phyloP scores from a whole-genome alignment of 768 basidiomycete genomes.

The Auriculariales sp. region DNA sequence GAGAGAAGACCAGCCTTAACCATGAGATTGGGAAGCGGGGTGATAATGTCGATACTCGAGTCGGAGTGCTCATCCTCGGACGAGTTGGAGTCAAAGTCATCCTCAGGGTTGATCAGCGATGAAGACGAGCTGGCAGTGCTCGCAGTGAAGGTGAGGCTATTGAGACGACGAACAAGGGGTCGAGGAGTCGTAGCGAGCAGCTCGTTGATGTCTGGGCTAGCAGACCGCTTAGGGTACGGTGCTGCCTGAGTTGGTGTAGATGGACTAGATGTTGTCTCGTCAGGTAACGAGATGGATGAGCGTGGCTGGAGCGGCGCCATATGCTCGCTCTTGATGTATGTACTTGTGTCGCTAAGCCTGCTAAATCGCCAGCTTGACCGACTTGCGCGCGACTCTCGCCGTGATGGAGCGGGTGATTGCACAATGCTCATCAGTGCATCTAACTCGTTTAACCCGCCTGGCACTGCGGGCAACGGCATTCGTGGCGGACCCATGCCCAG shows the following conservation, averaged over 20 bases:
- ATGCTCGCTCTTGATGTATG: not conserved
- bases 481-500: not conserved
- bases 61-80: not conserved
- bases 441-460: too few species aligned
- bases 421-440: not conserved
- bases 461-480: not conserved
- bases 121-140: not conserved
- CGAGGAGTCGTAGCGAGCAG: not conserved
- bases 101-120: not conserved
- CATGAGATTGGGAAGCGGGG: conserved; percentile 29
- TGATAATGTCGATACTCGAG: not conserved
- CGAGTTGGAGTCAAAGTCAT: not conserved
- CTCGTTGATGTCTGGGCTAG: not conserved
- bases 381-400: too few species aligned
- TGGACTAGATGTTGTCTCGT: not conserved
- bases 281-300: not conserved
- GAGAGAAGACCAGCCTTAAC: conserved; percentile 51
- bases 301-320: not conserved
- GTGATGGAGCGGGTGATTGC: not conserved
- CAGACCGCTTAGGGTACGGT: not conserved
- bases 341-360: not conserved
- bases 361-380: not conserved
- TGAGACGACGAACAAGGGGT: not conserved
- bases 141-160: not conserved
- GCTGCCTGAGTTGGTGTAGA: not conserved